Evolutionary conservation across 2,329 filamentous ascomycete species (phyloP), one percentile per base, ranked within the genome.

Genomic region (Alternaria dauci): DNA sequence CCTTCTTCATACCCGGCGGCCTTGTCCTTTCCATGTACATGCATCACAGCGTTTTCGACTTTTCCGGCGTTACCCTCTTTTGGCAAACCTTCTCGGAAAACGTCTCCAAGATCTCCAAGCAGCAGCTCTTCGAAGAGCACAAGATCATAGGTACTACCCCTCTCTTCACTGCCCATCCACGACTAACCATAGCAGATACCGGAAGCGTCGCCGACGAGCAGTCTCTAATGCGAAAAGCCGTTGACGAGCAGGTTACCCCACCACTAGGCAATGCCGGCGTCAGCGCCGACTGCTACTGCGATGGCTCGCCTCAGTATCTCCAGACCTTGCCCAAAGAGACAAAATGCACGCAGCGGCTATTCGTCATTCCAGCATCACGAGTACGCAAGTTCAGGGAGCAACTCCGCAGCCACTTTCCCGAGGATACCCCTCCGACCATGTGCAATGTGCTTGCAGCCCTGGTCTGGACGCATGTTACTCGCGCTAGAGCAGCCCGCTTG

Each of bases 401-500:
- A 5, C 54, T 76, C 26, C 67, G 68, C 30, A 43, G 55, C 6
- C 38, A 67, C 36, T 71, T 72, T 16, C 61, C 67, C 2, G 41
- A 65, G 5, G 47, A 67, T 9, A 62, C 65, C 16, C 66, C 66
- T 18, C 68, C 71, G 0, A 74, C 71, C 8, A 69, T 75, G 52
- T 78, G 69, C 60, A 77, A 76, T 50, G 67, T 77, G 5, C 65
- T 78, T 38, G 70, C 73, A 20, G 74, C 75, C 18, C 53, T 78
- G 30, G 66, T 76, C 12, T 78, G 75, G 75, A 76, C 73, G n/a
- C 73, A 77, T 41, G 67, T 76, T 34, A 77, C 74, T 43, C 71
- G 75, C 18, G 74, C 75, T 47, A 68, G 75, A 63, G 69, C 67
- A 41, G 41, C 48, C 5, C 68, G 71, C 44, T 50, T 75, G 39